Evolutionary conservation across 148 eudicot genomes (phyloP), one percentile per base, ranked within the genome.

Genomic region (Rhododendron ferrugineum): DNA sequence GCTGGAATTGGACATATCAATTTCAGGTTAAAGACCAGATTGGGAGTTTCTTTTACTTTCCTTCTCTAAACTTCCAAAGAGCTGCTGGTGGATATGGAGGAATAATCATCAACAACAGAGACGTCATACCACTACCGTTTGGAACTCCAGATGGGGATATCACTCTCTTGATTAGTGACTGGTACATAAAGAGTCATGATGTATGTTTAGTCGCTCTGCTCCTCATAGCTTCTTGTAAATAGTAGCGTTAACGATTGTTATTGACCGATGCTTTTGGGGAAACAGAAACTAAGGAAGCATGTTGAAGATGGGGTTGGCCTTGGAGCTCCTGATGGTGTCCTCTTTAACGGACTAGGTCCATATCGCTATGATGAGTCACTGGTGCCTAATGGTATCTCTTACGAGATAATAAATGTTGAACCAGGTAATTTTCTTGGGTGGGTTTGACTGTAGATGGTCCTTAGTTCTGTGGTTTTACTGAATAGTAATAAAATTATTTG

Each of bases 21-120:
- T 97, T 97, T 91, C 99, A 97, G 91, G 98, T 95, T 64, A 97
- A 97, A 90, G 99, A 97, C 80, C 99, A 97, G 88, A 94, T 97
- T 40, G 99, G 99, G 73, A 97, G 99, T 88, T 97, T 97, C 94
- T 95, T 93, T 90, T 97, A 97, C 89, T 97, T 94, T 81, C 99
- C 99, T 64, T 95, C 99, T 36, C 88, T 94, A n/a, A 89, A 89
- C 84, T 92, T 97, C 89, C 99, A 97, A 82, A 90, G 96, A 87
- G 98, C 98, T 86, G 88, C 94, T 10, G 99, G 99, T 82, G 99
- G 98, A 64, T 97, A 92, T 88, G 99, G 99, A 28, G 99, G 99
- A 58, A 95, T 97, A 79, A 91, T 91, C 36, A 89, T 97, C 84
- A 97, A 97, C 91, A 97, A 97, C 85, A 88, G 99, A 89, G 90